Evolutionary conservation across 2,329 filamentous ascomycete genomes (phyloP).

Genomic region (Fusarium annulatum): DNA sequence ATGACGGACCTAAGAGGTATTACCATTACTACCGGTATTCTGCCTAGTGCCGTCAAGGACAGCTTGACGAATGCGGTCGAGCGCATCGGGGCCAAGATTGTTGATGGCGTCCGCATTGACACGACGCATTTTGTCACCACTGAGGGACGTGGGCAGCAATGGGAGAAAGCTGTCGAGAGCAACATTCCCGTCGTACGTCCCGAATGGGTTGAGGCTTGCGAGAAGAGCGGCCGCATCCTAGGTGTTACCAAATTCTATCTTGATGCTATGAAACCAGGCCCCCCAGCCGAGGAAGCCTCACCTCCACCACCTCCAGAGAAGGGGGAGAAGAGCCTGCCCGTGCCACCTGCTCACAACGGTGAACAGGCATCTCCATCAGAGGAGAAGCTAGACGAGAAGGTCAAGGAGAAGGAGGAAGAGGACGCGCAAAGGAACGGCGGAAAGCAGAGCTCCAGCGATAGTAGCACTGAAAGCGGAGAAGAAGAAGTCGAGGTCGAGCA

Average conservation of each 20-base stretch:
- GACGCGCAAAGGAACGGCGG: constrained; percentile 35
- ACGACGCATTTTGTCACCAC: constrained; percentile 99
- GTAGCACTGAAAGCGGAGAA: constrained; percentile 39
- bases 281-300: constrained; percentile 51
- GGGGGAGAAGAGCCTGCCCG: constrained; percentile 47
- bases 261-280: constrained; percentile 73
- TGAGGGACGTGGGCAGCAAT: constrained; percentile 86
- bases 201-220: constrained; percentile 98
- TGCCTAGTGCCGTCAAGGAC: constrained; percentile 79
- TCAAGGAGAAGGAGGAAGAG: constrained; percentile 38
- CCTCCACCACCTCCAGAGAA: constrained; percentile 49
- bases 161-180: constrained; percentile 98
- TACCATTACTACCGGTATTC: constrained; percentile 89
- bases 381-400: constrained; percentile 46
- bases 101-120: constrained; percentile 91
- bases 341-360: constrained; percentile 39
- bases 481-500: constrained; percentile 49
- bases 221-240: constrained; percentile 90
- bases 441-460: constrained; percentile 32
- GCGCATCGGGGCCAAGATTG: constrained; percentile 91
- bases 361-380: constrained; percentile 41
- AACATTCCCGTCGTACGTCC: constrained; percentile 97
- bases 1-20: constrained; percentile 98
- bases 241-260: constrained; percentile 97
- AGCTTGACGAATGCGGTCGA: constrained; percentile 80